Percentiles rank a stretch among this genome's conserved stretches.
These are phyloP conservation scores for Cryphonectria naterciae DNA, from an alignment of 2,329 filamentous ascomycete genomes.

Conservation along the genomic window DNA sequence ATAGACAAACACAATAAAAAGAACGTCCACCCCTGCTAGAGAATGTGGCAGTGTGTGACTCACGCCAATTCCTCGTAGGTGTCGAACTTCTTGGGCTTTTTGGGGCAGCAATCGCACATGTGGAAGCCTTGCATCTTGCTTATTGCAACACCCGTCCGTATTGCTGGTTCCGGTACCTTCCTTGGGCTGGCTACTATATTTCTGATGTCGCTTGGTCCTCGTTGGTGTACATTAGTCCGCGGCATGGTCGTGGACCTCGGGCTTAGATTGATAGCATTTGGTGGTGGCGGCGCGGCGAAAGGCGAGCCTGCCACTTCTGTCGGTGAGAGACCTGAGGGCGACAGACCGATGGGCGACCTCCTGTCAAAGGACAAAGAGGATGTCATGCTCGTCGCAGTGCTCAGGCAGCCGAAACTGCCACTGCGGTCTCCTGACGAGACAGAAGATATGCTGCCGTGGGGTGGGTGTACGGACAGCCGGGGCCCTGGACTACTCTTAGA, in stretches of 20 bases:
- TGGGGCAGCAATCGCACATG: conserved; percentile 93
- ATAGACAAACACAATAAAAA: not conserved
- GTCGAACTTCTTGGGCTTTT: conserved; percentile 96
- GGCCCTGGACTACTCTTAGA: conserved; percentile 58
- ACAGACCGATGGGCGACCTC: conserved; percentile 50
- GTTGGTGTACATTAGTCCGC: conserved; percentile 47
- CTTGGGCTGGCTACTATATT: conserved; percentile 53
- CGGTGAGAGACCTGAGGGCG: conserved; percentile 55
- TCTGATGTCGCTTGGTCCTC: conserved; percentile 49
- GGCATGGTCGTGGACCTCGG: conserved; percentile 50
- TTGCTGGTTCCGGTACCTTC: conserved; percentile 55
- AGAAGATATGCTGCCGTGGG: conserved; percentile 48
- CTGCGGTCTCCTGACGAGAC: conserved; percentile 50
- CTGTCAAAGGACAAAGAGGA: conserved; percentile 50
- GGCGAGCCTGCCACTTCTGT: conserved; percentile 50
- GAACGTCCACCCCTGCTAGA: not conserved
- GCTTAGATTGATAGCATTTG: conserved; percentile 54
- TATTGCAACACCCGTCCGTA: conserved; percentile 42
- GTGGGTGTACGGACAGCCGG: conserved; percentile 50
- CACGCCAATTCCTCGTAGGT: conserved; percentile 83
- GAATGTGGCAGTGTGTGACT: conserved; percentile 37
- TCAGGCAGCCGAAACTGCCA: conserved; percentile 53
- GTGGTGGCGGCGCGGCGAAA: conserved; percentile 44
- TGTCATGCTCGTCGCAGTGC: conserved; percentile 47
- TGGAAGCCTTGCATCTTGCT: conserved; percentile 58